Evolutionary conservation across 148 eudicot genomes (phyloP).

Genomic region (Fagopyrum tataricum): DNA sequence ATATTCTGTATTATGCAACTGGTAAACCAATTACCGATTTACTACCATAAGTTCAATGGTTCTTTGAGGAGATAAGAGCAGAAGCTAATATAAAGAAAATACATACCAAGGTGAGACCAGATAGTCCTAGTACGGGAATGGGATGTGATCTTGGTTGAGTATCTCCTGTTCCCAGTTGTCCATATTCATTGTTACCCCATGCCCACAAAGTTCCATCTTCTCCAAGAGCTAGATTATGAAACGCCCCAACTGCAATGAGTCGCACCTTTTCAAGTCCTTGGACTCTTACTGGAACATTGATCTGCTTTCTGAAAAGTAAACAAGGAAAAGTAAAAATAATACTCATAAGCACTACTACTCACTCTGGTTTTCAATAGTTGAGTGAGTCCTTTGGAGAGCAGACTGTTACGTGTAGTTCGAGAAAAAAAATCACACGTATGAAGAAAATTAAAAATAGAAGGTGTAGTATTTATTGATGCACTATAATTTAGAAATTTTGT

Average conservation of each 20-base stretch:
- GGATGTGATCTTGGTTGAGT: conserved; percentile 99
- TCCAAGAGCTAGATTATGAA: conserved; percentile 92
- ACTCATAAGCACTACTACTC: background rate
- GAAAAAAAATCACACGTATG: too few relatives aligned
- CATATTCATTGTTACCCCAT: conserved; percentile 99
- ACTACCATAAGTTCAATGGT: background rate
- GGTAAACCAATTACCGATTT: background rate
- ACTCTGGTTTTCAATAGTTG: too few relatives aligned
- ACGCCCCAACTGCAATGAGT: conserved; percentile 90
- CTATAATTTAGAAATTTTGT: too few relatives aligned
- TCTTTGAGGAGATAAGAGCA: background rate
- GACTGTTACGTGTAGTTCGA: too few relatives aligned
- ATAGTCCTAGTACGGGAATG: conserved; percentile 74
- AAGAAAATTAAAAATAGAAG: too few relatives aligned
- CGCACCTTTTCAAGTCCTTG: conserved; percentile 87
- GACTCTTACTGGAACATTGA: conserved; percentile 82
- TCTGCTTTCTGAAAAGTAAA: conserved; percentile 68
- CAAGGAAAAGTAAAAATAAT: background rate
- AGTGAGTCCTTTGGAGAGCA: too few relatives aligned
- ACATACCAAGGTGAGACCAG: conserved; percentile 70
- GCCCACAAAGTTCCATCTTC: conserved; percentile 86
- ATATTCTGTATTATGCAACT: background rate
- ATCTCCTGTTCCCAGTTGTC: conserved; percentile 98
- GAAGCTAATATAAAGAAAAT: background rate
- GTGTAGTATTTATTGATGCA: too few relatives aligned